Evolutionary conservation across 371 early-diverging fungal genomes (phyloP).

Genomic region (Nosema muscidifuracis): DNA sequence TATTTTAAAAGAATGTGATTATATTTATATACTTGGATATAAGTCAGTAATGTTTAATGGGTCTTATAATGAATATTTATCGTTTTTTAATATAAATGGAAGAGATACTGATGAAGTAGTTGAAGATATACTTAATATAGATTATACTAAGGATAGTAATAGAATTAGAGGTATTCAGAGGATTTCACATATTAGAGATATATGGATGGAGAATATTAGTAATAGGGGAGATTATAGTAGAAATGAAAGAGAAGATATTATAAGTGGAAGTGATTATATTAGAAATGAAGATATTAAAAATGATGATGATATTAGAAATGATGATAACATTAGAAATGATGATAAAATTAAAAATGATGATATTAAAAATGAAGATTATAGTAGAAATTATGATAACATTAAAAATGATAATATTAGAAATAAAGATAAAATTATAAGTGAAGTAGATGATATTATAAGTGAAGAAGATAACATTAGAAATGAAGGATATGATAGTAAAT

Average conservation of each 20-base stretch:
- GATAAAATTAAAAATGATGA: not conserved
- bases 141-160: slow-evolving; percentile 24
- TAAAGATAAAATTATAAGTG: too few species aligned
- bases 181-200: slow-evolving; percentile 55
- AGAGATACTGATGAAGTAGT: not conserved
- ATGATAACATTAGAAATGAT: not conserved
- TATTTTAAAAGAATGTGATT: slow-evolving; percentile 77
- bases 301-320: too few species aligned
- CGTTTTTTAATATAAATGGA: slow-evolving; percentile 66
- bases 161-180: slow-evolving; percentile 34
- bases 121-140: not conserved
- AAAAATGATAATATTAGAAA: too few species aligned
- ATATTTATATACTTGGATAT: slow-evolving; percentile 70
- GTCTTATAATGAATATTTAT: slow-evolving; percentile 61
- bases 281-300: too few species aligned
- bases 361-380: not conserved
- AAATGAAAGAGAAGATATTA: too few species aligned
- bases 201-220: slow-evolving; percentile 45
- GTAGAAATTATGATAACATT: not conserved
- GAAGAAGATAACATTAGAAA: too few species aligned
- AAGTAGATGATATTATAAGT: not conserved
- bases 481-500: not conserved
- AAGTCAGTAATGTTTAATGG: slow-evolving; percentile 59
- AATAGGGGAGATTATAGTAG: too few species aligned
- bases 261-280: too few species aligned